These are phyloP conservation scores for Aspergillus sp. DNA, from an alignment of 2,329 filamentous ascomycete species.

Conservation along the genomic window DNA sequence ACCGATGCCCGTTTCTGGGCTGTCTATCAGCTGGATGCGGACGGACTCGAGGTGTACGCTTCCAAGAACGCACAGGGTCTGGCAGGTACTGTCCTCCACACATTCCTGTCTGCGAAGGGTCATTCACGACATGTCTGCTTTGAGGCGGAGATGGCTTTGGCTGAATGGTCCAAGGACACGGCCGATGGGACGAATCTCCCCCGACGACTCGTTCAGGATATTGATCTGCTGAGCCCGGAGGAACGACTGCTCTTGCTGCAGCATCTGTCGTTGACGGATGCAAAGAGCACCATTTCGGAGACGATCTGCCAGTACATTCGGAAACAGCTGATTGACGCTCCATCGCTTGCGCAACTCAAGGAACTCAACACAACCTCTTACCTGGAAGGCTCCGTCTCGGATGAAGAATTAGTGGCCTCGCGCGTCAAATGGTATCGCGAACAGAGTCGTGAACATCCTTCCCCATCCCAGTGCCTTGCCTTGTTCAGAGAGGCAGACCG, in stretches of 20 bases:
- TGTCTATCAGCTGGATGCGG: conserved; percentile 36
- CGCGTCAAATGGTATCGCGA: conserved; percentile 45
- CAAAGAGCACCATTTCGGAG: conserved; percentile 25
- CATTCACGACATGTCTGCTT: conserved; percentile 41
- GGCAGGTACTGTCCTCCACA: conserved; percentile 45
- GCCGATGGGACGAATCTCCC: conserved; percentile 31
- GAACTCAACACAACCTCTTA: conserved; percentile 41
- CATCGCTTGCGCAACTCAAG: conserved; percentile 40
- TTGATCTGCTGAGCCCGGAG: conserved; percentile 43
- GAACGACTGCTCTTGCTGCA: conserved; percentile 42
- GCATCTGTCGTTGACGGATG: conserved; percentile 32
- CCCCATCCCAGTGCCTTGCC: conserved; percentile 28
- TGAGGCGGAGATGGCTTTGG: conserved; percentile 38
- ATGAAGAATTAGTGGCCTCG: conserved; percentile 35
- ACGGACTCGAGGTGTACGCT: conserved; percentile 40
- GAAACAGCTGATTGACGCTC: conserved; percentile 37
- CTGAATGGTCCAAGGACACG: conserved; percentile 33
- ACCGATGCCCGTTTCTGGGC: conserved; percentile 41
- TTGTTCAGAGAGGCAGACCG: conserved; percentile 40
- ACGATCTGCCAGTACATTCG: conserved; percentile 33
- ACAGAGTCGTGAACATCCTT: conserved; percentile 38
- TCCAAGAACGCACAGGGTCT: conserved; percentile 47
- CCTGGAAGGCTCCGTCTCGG: conserved; percentile 38
- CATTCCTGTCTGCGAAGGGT: conserved; percentile 44
- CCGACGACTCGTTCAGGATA: conserved; percentile 41